Base-by-base conservation (phyloP, 306 rosid genomes). In the Psophocarpus tetragonolobus region DNA sequence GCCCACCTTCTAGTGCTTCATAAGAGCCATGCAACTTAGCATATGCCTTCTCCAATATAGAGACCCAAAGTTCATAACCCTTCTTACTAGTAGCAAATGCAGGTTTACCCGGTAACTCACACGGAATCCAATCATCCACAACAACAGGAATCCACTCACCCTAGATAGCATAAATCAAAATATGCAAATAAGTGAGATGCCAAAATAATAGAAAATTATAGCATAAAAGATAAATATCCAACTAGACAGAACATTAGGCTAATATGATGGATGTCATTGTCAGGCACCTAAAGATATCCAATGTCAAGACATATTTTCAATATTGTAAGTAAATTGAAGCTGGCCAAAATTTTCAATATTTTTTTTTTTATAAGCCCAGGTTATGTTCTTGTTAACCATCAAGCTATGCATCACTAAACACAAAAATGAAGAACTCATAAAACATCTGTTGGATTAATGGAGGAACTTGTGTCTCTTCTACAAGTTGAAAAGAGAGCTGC, bases 71-170 rank as follows among this genome's bases (percentile, higher is more conserved):
- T 86, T 96, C 99, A 70, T 91, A 85, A 44, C 88, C 92, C 87
- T 96, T 92, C 84, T 89, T 90, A 74, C 99, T 96, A 11, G 98
- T 92, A 44, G 97, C 99, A 87, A 96, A 96, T 60, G 98, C 98
- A 7, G 99, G 98, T 89, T 88, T 92, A 68, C 99, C 98, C 62
- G 85, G 96, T 26, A 93, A 87, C 74, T 96, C 99, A 80, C 99
- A 96, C 4, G 99, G 99, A 80, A 96, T 86, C 99, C 99, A 96
- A 85, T 96, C 99, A 74, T 96, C 99, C 53, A 96, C 98, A 73
- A 96, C 98, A 74, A 96, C 99, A 17, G 98, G 99, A 47, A 96
- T 91, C 99, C 99, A 96, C 82, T 96, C 99, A 67, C 99, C 97
- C 99, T 95, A 75, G 35, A 62, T 71, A 81, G 56, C 61, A 81